These are phyloP conservation scores for Apophysomyces sp. DNA, from an alignment of 371 early-diverging fungal species.

Conservation along the genomic window DNA sequence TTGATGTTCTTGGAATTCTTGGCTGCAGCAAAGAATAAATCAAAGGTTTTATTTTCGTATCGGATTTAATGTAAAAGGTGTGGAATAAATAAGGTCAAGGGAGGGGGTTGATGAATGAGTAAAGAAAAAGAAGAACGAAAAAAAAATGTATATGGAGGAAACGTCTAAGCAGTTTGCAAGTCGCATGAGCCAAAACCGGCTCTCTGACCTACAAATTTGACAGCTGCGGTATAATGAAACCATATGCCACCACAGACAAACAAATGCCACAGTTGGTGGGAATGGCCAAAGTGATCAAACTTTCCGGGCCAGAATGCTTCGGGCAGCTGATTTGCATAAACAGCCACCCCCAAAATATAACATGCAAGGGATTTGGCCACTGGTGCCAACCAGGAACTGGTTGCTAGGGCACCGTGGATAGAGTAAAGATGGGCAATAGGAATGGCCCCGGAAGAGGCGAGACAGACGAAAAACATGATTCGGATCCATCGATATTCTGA, in stretches of 20 bases:
- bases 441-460: conserved; percentile 65
- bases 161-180: neutral
- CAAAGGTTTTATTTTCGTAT: neutral
- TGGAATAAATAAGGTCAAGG: neutral
- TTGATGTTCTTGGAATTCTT: conserved; percentile 13
- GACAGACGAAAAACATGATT: conserved; percentile 49
- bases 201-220: conserved; percentile 43
- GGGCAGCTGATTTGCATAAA: conserved; percentile 74
- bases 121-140: neutral
- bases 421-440: conserved; percentile 59
- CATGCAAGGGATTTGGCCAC: conserved; percentile 41
- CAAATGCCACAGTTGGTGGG: conserved; percentile 83
- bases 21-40: neutral
- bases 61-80: neutral
- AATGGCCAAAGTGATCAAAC: conserved; percentile 73
- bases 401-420: conserved; percentile 54
- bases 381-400: conserved; percentile 43
- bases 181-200: conserved; percentile 36
- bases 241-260: conserved; percentile 71
- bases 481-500: conserved; percentile 44
- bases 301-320: conserved; percentile 74
- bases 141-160: neutral
- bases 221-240: conserved; percentile 64
- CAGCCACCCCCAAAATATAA: conserved; percentile 37
- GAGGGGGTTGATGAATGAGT: neutral